Evolutionary conservation across 768 basidiomycete genomes (phyloP).

Genomic region (Leccinum variicolor): DNA sequence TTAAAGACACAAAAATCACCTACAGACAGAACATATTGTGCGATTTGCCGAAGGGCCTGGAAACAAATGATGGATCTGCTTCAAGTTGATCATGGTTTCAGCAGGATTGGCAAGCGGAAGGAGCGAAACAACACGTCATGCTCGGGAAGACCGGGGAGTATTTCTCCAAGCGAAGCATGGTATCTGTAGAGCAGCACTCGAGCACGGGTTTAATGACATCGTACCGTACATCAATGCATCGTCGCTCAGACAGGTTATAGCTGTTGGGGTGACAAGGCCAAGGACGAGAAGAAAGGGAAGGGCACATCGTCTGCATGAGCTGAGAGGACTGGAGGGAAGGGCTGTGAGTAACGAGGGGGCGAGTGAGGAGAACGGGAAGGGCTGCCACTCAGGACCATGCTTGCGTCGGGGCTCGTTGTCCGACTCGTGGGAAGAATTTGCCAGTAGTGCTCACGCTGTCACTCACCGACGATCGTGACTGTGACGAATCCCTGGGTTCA

Average conservation of each 20-base stretch:
- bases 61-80: no score
- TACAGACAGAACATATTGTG: no score
- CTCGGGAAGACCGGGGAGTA: constrained; percentile 52
- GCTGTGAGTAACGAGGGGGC: constrained; percentile 7
- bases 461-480: no score
- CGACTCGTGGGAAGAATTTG: no score
- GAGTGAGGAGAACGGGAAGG: neutral
- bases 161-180: constrained; percentile 64
- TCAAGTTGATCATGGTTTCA: no score
- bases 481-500: no score
- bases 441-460: no score
- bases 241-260: constrained; percentile 60
- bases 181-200: constrained; percentile 67
- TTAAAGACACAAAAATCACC: no score
- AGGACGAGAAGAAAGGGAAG: neutral
- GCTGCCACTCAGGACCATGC: no score
- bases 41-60: no score
- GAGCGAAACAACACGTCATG: no score
- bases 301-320: constrained; percentile 59
- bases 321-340: constrained; percentile 45
- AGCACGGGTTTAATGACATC: constrained; percentile 70
- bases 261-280: constrained; percentile 34
- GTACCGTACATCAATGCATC: constrained; percentile 43
- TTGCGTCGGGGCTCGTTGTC: neutral
- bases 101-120: no score